Percentiles rank a stretch among this genome's conserved stretches.
Evolutionary conservation across 805 yeast species (phyloP).

Genomic region (Hanseniaspora guilliermondii): DNA sequence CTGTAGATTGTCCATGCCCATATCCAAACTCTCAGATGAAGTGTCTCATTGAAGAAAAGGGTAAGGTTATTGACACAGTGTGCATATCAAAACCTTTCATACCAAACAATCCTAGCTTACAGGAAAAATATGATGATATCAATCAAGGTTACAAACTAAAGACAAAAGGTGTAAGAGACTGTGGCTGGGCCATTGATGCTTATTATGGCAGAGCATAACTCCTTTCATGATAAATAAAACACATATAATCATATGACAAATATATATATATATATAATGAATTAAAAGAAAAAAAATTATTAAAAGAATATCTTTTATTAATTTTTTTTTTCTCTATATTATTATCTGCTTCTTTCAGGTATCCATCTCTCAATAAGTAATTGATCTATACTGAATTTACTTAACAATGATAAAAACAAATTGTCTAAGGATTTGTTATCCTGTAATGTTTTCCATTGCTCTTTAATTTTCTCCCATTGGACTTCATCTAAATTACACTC

Average conservation of each 20-base stretch:
- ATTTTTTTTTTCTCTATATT: constrained; percentile 3
- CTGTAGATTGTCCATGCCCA: constrained; percentile 78
- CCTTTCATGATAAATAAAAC: too few relatives aligned
- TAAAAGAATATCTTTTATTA: too few relatives aligned
- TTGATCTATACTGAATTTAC: constrained; percentile 39
- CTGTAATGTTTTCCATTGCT: background rate
- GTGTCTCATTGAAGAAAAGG: constrained; percentile 60
- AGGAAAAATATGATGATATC: constrained; percentile 33
- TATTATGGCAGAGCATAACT: constrained; percentile 42
- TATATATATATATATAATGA: background rate
- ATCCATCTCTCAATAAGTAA: constrained; percentile 70
- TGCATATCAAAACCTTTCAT: constrained; percentile 74
- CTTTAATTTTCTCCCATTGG: constrained; percentile 21
- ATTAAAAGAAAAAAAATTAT: background rate
- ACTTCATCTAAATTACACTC: constrained; percentile 36
- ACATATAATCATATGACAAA: background rate
- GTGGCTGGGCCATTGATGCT: constrained; percentile 73
- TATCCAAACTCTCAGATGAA: constrained; percentile 75
- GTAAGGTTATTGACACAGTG: constrained; percentile 34
- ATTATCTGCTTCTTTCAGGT: constrained; percentile 74
- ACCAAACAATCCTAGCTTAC: constrained; percentile 29
- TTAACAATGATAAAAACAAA: background rate
- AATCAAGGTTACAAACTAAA: constrained; percentile 36
- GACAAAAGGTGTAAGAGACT: constrained; percentile 51
- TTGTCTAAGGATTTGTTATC: background rate